Evolutionary conservation across 345 rosid genomes (phyloP), one percentile per base, ranked within the genome.

Genomic region (Eucalyptus dawsonii): DNA sequence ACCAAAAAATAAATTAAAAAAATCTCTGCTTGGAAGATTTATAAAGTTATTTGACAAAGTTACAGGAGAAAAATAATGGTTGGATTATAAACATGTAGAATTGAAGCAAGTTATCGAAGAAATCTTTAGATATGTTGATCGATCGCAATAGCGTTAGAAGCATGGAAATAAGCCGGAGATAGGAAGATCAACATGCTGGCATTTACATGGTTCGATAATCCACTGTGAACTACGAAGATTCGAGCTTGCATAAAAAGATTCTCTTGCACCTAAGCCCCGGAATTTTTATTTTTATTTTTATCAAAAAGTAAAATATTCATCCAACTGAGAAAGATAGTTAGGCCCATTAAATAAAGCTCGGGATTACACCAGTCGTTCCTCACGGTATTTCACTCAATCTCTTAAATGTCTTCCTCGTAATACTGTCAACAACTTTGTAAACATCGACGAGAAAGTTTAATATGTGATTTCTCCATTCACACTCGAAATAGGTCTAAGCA

Each of bases 241-340:
- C 5, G 24, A 76, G 45, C 83, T 37, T 37, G 16, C 29, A 6
- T 21, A 14, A 2, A 72, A 72, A 72, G 47, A 53, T 40, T 76
- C 85, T 76, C 85, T 37, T 3, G 8, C 85, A 21, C 29, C 27
- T 17, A 16, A 69, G 24, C 80, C 17, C 1, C 0, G 0, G 62
- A 24, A 9, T 56, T 1, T 56, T 22, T 56, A 53, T 24, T 44
- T 44, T 2, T 22, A 9, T 56, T 24, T 56, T 56, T 24, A 24
- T 24, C 29, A 56, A 25, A 24, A 56, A 24, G 62, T 24, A 25
- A 25, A 56, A 56, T 56, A 56, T 24, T 5, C 29, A 56, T 56
- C 29, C 29, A 56, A 56, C 3, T 10, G 2, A 56, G 62, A 56
- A 24, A 24, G 14, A 56, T 56, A 56, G 14, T 56, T 56, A 25